phyloP scores from a whole-genome alignment of 371 early-diverging fungal genomes.

The Batrachochytrium dendrobatidis region DNA sequence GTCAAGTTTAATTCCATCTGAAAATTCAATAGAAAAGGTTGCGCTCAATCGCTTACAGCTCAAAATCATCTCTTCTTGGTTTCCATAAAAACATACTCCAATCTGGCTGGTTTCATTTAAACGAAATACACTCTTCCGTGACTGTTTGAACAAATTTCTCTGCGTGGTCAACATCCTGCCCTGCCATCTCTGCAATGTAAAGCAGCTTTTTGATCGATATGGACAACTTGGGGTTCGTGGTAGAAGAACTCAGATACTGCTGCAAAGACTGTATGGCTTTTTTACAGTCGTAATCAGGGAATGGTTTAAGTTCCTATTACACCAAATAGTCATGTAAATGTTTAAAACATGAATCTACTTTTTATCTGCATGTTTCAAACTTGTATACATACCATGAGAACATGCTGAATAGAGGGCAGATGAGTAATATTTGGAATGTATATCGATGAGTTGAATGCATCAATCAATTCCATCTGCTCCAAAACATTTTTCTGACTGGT shows the following conservation, averaged over 20 bases:
- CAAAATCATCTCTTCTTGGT: too few species aligned
- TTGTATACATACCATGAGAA: slow-evolving; percentile 47
- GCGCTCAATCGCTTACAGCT: too few species aligned
- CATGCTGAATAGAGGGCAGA: slow-evolving; percentile 60
- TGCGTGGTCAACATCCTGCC: slow-evolving; percentile 60
- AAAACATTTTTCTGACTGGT: slow-evolving; percentile 72
- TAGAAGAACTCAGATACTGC: slow-evolving; percentile 48
- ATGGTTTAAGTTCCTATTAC: slow-evolving; percentile 45
- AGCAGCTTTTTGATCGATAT: slow-evolving; percentile 88
- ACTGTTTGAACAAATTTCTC: slow-evolving; percentile 36
- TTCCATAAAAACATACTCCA: too few species aligned
- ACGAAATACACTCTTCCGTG: slow-evolving; percentile 15
- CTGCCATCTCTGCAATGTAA: slow-evolving; percentile 81
- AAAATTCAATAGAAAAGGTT: too few species aligned
- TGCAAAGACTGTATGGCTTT: slow-evolving; percentile 45
- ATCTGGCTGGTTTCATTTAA: too few species aligned
- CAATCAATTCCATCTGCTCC: slow-evolving; percentile 79
- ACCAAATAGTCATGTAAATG: background rate
- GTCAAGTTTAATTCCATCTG: too few species aligned
- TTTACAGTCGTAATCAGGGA: slow-evolving; percentile 52
- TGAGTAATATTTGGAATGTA: slow-evolving; percentile 70
- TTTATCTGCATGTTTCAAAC: background rate
- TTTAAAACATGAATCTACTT: background rate
- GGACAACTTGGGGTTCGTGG: slow-evolving; percentile 54
- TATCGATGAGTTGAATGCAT: slow-evolving; percentile 77